Evolutionary conservation across 371 early-diverging fungal genomes (phyloP), one percentile per base, ranked within the genome.

Genomic region (Apophysomyces sp.): DNA sequence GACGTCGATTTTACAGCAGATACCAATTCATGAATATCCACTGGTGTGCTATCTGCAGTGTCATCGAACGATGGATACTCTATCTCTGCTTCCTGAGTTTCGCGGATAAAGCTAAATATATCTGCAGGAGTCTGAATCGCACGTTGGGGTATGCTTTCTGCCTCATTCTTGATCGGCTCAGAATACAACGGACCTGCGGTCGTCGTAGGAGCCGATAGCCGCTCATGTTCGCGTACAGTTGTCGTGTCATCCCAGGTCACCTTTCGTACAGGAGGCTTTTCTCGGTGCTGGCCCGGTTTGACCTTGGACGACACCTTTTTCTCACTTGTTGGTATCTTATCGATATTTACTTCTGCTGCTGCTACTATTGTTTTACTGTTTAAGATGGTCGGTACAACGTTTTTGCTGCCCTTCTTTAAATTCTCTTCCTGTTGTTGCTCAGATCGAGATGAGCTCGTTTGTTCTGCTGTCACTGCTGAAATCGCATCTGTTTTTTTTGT

Each of bases 211-310:
- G 78, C 73, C n/a, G 61, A 56, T 8, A 32, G 26, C 1, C 61
- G 57, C 55, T 72, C 75, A 26, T 78, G 78, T 57, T 78, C 78
- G 28, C 63, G 68, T 8, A 78, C 78, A 6, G 65, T 63, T 7
- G 71, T 64, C 9, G 65, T 64, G 18, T 61, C 32, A 21, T 67
- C 73, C 71, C 71, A 78, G 11, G 69, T 73, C 15, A 78, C 78
- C 24, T 65, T 63, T 1, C 67, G 62, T 11, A 51, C 36, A 28
- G 21, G 8, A 31, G 52, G 49, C 18, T 21, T 52, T 7, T 28
- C 55, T 2, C 54, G 57, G 31, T 65, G 62, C 16, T 53, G 28
- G 39, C 36, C 54, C 28, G 60, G 61, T 52, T 75, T 75, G 49
- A 75, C 71, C 18, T 62, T 63, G n/a, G 76, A 76, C 37, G 56